Base-by-base conservation (phyloP, 352 stramenopile species). In the Peronospora destructor region DNA sequence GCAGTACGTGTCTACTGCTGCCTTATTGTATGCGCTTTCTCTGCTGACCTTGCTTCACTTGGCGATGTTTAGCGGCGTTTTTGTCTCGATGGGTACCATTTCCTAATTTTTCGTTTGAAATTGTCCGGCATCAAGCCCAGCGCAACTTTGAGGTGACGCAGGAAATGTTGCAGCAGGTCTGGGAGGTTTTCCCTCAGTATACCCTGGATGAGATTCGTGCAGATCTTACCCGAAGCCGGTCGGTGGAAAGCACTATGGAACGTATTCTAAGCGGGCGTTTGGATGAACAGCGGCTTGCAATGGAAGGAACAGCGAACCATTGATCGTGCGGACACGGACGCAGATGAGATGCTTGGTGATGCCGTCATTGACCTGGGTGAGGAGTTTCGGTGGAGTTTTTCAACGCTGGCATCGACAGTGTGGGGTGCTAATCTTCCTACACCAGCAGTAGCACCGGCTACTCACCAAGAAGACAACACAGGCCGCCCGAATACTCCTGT, bases 161-260 rank as follows among this genome's bases (percentile, higher is more conserved):
- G 0, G 76, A 84, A 48, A 90, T 87, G 73, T 19, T 86, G 10
- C 76, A 85, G 38, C 78, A 80, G 28, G 79, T 90, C 10, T 82
- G 67, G 53, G 76, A 90, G 19, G 65, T 90, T 10, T 90, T 90
- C 28, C 78, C 78, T 2, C 78, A 90, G 42, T 85, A 81, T 52
- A 73, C 68, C 0, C 46, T 68, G 0, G 73, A 87, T 32, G 66
- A 76, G 9, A 73, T 90, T 44, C 67, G 58, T 7, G 61, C 55
- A 3, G 78, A 90, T 51, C 56, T 90, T 13, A 50, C 49, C 39
- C 61, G 53, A 11, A 87, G 76, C 21, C 70, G 68, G 14, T 90
- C 78, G 0, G 59, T 77, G 4, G 76, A 87, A 36, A 64, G 71
- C 30, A 90, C 78, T 6, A 87, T 87, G 57, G 76, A 90, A 50